A percentile compares a stretch with the other conserved stretches of the same genome.
Conservation (phyloP, 768 basidiomycete genomes). For the Hortiboletus campestris region DNA sequence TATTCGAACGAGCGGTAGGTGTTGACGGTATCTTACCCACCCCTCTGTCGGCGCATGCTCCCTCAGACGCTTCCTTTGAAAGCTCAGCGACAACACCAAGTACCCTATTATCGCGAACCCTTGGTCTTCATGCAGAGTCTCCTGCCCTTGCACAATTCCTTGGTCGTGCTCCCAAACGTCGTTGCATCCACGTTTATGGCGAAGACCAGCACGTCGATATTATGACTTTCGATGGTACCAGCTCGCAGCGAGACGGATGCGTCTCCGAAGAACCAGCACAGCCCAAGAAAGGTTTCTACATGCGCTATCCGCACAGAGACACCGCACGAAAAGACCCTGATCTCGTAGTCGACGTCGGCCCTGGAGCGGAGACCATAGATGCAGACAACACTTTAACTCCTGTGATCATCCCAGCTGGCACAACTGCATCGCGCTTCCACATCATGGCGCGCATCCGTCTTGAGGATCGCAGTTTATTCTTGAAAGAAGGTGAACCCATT, state of each 20-base stretch:
- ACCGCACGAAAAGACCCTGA: conserved; percentile 39
- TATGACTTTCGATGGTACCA: conserved; percentile 10
- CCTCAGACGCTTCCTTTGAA: conserved; percentile 3
- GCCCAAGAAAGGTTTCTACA: conserved; percentile 31
- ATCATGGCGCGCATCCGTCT: conserved; percentile 42
- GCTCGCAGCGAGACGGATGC: background rate
- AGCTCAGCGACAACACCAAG: conserved; percentile 21
- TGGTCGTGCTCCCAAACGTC: conserved; percentile 41
- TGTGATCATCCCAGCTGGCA: conserved; percentile 12
- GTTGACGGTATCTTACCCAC: conserved; percentile 24
- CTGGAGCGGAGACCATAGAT: background rate
- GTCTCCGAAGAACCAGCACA: background rate
- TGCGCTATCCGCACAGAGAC: conserved; percentile 42
- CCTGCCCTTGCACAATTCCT: conserved; percentile 51
- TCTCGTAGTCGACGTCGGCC: conserved; percentile 15
- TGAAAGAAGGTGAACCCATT: conserved; percentile 37
- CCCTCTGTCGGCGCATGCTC: background rate
- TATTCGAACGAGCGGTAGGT: conserved; percentile 53
- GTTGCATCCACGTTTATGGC: conserved; percentile 38
- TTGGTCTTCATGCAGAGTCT: conserved; percentile 51
- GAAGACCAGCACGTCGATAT: conserved; percentile 38
- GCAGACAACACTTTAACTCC: background rate
- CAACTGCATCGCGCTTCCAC: conserved; percentile 42
- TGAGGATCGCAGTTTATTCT: conserved; percentile 44
- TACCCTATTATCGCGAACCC: conserved; percentile 44